Conservation (phyloP, 1,284 basidiomycete genomes). For the Sphaerobolus stellatus region DNA sequence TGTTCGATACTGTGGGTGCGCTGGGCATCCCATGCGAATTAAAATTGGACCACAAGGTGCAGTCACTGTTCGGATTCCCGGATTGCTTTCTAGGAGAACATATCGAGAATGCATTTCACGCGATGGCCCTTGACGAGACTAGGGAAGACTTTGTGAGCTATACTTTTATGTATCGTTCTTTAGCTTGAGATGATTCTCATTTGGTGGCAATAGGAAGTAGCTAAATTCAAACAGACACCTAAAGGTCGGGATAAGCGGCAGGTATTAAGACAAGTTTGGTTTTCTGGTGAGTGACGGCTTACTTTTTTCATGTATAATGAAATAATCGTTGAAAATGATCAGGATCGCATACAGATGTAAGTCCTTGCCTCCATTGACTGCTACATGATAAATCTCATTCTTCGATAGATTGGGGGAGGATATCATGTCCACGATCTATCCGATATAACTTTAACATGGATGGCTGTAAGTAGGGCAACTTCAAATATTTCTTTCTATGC, state of each 20-base stretch:
- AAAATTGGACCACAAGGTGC: slow-evolving; percentile 39
- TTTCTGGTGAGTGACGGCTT: slow-evolving; percentile 45
- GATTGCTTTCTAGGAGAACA: slow-evolving; percentile 59
- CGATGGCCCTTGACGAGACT: slow-evolving; percentile 63
- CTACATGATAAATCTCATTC: slow-evolving; percentile 4
- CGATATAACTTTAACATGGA: slow-evolving; percentile 64
- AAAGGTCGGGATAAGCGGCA: slow-evolving; percentile 54
- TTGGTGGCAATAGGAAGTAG: slow-evolving; percentile 45
- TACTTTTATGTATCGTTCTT: neutral
- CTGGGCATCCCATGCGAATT: slow-evolving; percentile 66
- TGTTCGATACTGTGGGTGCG: slow-evolving; percentile 72
- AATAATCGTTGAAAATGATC: too few relatives aligned
- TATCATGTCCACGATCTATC: slow-evolving; percentile 66
- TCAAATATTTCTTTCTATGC: slow-evolving; percentile 6
- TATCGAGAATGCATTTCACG: slow-evolving; percentile 61
- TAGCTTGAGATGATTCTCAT: slow-evolving; percentile 1
- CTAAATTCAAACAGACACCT: slow-evolving; percentile 59
- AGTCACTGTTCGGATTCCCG: slow-evolving; percentile 60
- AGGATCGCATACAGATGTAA: slow-evolving; percentile 6
- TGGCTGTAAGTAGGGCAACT: slow-evolving; percentile 46
- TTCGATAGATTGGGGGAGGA: slow-evolving; percentile 61
- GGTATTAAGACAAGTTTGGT: slow-evolving; percentile 67
- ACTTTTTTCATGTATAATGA: too few relatives aligned
- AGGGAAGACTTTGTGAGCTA: slow-evolving; percentile 61
- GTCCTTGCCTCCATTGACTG: neutral